A percentile compares a stretch with the other conserved stretches of the same genome.
Evolutionary conservation across 108 stramenopile genomes (phyloP).

Genomic region (Stephanodiscus minutulus): DNA sequence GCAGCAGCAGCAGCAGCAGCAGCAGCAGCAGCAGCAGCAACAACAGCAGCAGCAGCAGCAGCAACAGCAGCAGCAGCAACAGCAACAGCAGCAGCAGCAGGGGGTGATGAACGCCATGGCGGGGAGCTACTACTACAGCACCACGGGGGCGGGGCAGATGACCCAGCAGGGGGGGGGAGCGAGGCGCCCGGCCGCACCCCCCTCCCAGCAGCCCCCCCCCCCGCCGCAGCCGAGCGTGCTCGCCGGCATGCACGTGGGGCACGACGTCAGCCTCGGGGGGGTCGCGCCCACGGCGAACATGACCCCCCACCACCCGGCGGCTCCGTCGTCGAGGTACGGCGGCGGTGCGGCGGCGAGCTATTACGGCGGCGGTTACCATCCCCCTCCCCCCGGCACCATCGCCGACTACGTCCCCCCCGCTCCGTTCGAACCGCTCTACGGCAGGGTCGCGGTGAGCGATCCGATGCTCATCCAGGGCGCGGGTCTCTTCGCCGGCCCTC

Average conservation of each 20-base stretch:
- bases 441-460: slow-evolving; percentile 57
- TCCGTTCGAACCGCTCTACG: slow-evolving; percentile 58
- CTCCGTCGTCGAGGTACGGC: neutral
- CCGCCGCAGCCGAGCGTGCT: slow-evolving; percentile 27
- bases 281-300: neutral
- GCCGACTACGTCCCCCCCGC: slow-evolving; percentile 40
- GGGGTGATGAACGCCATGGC: slow-evolving; percentile 49
- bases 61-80: slow-evolving; percentile 31
- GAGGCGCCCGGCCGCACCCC: neutral
- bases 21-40: slow-evolving; percentile 10
- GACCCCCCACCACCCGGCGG: neutral
- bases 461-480: slow-evolving; percentile 72
- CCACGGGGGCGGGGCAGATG: slow-evolving; percentile 46
- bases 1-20: slow-evolving; percentile 35
- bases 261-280: slow-evolving; percentile 36
- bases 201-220: neutral
- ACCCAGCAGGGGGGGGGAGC: slow-evolving; percentile 2
- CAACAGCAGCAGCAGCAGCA: slow-evolving; percentile 1
- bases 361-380: too few species aligned
- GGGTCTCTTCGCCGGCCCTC: slow-evolving; percentile 58
- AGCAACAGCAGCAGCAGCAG: slow-evolving; percentile 37
- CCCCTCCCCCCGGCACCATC: slow-evolving; percentile 1
- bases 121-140: slow-evolving; percentile 39
- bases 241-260: slow-evolving; percentile 45
- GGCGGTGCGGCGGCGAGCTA: neutral